Evolutionary conservation across 1,284 basidiomycete species (phyloP).

Genomic region (Malassezia cuniculi): DNA sequence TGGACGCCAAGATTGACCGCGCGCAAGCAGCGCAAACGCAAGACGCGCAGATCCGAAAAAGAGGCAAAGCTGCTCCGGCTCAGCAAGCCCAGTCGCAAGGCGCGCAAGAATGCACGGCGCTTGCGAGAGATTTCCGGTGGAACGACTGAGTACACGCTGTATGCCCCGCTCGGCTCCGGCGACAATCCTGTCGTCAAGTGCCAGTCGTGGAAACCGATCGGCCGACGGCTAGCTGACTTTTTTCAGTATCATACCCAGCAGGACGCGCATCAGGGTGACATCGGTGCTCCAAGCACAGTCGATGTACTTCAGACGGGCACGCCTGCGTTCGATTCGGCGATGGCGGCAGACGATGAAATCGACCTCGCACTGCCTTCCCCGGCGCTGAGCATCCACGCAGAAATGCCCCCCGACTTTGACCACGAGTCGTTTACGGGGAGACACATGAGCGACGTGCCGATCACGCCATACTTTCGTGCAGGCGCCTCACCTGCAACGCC

Average conservation of each 20-base stretch:
- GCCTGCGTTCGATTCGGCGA: not conserved
- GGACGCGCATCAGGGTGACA: conserved; percentile 33
- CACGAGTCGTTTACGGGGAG: conserved; percentile 29
- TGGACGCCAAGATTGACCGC: too few species aligned
- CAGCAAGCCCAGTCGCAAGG: conserved; percentile 30
- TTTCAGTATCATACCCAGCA: conserved; percentile 29
- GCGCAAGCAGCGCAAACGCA: not conserved
- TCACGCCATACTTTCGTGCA: conserved; percentile 23
- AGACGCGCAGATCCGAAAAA: not conserved
- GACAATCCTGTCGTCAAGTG: conserved; percentile 16
- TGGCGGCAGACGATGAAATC: conserved; percentile 14
- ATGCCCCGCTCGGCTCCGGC: conserved; percentile 26
- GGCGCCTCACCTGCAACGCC: too few species aligned
- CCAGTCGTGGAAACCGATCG: conserved; percentile 21
- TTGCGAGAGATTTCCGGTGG: conserved; percentile 37
- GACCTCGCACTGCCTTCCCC: conserved; percentile 36
- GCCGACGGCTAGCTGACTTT: conserved; percentile 27
- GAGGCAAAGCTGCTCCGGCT: not conserved
- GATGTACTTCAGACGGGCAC: too few species aligned
- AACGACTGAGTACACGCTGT: conserved; percentile 39
- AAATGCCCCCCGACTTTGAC: conserved; percentile 19
- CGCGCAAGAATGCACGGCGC: conserved; percentile 33
- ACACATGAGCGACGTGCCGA: conserved; percentile 38
- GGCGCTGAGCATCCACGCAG: conserved; percentile 21
- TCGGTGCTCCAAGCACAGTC: conserved; percentile 17